Conservation (phyloP, 108 stramenopile genomes). For the Chaetoceros tenuissimus region DNA sequence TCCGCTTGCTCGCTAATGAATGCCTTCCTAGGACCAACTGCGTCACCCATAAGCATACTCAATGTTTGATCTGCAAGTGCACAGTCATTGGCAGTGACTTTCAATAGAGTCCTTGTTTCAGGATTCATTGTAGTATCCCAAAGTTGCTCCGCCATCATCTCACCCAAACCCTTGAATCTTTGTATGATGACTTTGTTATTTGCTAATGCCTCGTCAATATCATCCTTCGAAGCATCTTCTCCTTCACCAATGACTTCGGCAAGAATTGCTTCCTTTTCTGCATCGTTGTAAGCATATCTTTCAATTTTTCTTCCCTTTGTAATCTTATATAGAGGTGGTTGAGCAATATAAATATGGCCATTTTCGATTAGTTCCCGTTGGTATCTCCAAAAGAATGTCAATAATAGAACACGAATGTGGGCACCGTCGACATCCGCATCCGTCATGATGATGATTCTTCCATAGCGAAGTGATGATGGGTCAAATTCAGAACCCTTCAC, state of each 20-base stretch:
- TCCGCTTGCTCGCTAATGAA: constrained; percentile 81
- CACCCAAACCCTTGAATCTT: constrained; percentile 87
- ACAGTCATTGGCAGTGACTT: constrained; percentile 83
- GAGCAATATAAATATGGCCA: constrained; percentile 90
- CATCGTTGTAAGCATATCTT: constrained; percentile 64
- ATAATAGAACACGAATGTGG: constrained; percentile 90
- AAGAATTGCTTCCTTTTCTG: constrained; percentile 42
- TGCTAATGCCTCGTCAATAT: constrained; percentile 17
- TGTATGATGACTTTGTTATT: constrained; percentile 61
- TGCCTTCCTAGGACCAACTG: constrained; percentile 73
- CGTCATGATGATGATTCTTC: constrained; percentile 91
- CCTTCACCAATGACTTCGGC: constrained; percentile 29
- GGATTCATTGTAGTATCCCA: constrained; percentile 97
- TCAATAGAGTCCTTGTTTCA: constrained; percentile 58
- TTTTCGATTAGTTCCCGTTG: constrained; percentile 85
- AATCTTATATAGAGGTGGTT: constrained; percentile 92
- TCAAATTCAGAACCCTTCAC: constrained; percentile 86
- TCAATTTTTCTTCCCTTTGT: constrained; percentile 47
- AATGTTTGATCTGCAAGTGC: constrained; percentile 78
- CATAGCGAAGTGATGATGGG: constrained; percentile 56
- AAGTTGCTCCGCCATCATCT: constrained; percentile 95
- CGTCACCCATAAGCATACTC: constrained; percentile 86
- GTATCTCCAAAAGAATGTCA: constrained; percentile 92
- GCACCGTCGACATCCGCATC: constrained; percentile 97
- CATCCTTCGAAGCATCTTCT: background rate